Base-by-base conservation (phyloP, 1,284 basidiomycete genomes). In the Xanthoconium separans region DNA sequence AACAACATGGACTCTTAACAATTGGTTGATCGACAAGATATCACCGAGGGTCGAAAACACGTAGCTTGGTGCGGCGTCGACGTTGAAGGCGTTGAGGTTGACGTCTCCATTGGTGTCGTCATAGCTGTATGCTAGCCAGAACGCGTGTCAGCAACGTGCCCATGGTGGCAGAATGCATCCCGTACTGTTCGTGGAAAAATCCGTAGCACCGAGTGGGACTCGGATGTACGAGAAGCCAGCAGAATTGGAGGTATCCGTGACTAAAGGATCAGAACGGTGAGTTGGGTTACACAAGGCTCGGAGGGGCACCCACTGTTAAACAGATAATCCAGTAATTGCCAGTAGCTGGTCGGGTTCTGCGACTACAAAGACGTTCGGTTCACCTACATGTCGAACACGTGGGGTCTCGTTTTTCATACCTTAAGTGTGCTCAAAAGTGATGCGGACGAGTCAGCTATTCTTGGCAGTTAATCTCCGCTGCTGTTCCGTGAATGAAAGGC, bases 151-250 rank as follows among this genome's bases (percentile, higher is more conserved):
- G 44, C 34, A 51, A 43, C 37, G 27, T 50, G 41, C 12, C 22
- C 16, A 12, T n/a, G 12, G 31, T 18, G 24, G 44, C 50, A 33
- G 24, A 36, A n/a, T 16, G 20, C 29, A 24, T 18, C 47, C 62
- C 27, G 36, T 55, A 74, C 74, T 47, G 0, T 50, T 62, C 2
- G 70, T 49, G 15, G 76, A 77, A 61, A 82, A 80, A 64, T 82
- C 80, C 20, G 76, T 70, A 8, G 80, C 78, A 36, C 80, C 81
- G 16, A 82, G 70, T 0, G 78, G 75, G n/a, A 81, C 73, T n/a
- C 81, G 75, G 42, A 82, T 63, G 59, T 77, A 78, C 10, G 76
- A 74, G 29, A 82, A 66, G 3, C 80, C 80, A 4, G 80, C 78
- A 22, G 73, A 73, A 47, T 75, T 62, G 33, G 72, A 68, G 7